Percentiles rank a stretch among this genome's conserved stretches.
These are phyloP conservation scores for Tolypocladium capitatum DNA, from an alignment of 2,329 filamentous ascomycete species.

Conservation along the genomic window DNA sequence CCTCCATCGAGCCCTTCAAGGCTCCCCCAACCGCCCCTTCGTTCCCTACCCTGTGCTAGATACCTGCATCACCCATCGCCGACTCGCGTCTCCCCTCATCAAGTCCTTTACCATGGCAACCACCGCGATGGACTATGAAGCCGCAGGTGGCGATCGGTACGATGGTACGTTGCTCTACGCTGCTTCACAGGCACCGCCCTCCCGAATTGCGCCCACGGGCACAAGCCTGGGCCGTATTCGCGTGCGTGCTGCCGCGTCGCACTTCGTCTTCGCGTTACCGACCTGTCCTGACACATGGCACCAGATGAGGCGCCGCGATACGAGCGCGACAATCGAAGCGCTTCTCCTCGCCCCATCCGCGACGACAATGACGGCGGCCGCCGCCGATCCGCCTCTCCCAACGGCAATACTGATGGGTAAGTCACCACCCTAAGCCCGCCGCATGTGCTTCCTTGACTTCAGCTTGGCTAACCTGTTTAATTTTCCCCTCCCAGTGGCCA, in stretches of 20 bases:
- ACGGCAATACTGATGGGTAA: constrained; percentile 27
- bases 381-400: constrained; percentile 50
- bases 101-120: constrained; percentile 36
- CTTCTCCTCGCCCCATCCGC: constrained; percentile 46
- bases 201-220: background rate
- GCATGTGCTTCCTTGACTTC: constrained; percentile 4
- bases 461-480: background rate
- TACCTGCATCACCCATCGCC: constrained; percentile 4
- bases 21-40: background rate
- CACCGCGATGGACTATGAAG: constrained; percentile 58
- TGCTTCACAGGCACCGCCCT: background rate
- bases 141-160: constrained; percentile 52
- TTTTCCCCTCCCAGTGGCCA: constrained; percentile 21
- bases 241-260: background rate
- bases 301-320: constrained; percentile 53
- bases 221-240: background rate
- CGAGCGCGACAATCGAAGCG: constrained; percentile 53
- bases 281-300: background rate
- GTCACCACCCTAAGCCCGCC: constrained; percentile 1
- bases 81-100: background rate
- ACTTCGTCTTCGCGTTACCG: background rate
- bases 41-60: background rate
- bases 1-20: background rate
- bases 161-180: constrained; percentile 34
- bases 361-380: constrained; percentile 46